These are phyloP conservation scores for Tephrocybe rancida DNA, from an alignment of 768 basidiomycete genomes.

Conservation along the genomic window DNA sequence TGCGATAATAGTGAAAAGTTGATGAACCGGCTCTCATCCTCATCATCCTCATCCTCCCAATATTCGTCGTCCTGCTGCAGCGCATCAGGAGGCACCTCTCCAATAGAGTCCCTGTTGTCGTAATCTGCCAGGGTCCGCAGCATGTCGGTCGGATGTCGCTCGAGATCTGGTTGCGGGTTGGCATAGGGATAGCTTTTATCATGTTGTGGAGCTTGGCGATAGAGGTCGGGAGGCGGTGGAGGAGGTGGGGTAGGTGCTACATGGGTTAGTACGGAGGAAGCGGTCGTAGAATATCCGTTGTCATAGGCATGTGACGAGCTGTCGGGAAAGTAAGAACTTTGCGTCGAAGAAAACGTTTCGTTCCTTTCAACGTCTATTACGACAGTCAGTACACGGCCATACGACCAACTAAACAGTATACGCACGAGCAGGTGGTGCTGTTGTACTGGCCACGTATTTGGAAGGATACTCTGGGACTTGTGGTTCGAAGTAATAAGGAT, in stretches of 20 bases:
- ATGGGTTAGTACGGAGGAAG: slow-evolving; percentile 8
- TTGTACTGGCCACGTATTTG: slow-evolving; percentile 2
- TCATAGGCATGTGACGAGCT: slow-evolving; percentile 5
- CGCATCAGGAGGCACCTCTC: slow-evolving; percentile 22
- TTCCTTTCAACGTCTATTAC: slow-evolving; percentile 11
- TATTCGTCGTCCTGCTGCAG: slow-evolving; percentile 38
- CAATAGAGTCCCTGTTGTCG: slow-evolving; percentile 10
- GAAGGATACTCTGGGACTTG: slow-evolving; percentile 11
- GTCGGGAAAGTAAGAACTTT: slow-evolving; percentile 13
- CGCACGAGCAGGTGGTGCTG: slow-evolving; percentile 13
- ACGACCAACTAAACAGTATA: not conserved
- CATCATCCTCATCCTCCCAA: slow-evolving; percentile 68
- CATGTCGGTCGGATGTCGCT: slow-evolving; percentile 39
- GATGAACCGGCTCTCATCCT: slow-evolving; percentile 75
- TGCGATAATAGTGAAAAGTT: slow-evolving; percentile 88
- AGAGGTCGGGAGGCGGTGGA: slow-evolving; percentile 3
- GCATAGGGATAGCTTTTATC: slow-evolving; percentile 8
- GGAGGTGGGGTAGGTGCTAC: not conserved
- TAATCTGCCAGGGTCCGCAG: slow-evolving; percentile 37
- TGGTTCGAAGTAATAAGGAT: slow-evolving; percentile 16
- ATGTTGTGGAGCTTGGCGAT: slow-evolving; percentile 4
- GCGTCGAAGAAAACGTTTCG: slow-evolving; percentile 12
- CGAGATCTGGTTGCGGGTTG: slow-evolving; percentile 16
- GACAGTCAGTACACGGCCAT: not conserved
- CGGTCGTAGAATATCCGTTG: slow-evolving; percentile 2